Percentiles rank a stretch among this genome's conserved stretches.
These are phyloP conservation scores for Colletotrichum acutatum DNA, from an alignment of 2,329 filamentous ascomycete genomes.

Conservation along the genomic window DNA sequence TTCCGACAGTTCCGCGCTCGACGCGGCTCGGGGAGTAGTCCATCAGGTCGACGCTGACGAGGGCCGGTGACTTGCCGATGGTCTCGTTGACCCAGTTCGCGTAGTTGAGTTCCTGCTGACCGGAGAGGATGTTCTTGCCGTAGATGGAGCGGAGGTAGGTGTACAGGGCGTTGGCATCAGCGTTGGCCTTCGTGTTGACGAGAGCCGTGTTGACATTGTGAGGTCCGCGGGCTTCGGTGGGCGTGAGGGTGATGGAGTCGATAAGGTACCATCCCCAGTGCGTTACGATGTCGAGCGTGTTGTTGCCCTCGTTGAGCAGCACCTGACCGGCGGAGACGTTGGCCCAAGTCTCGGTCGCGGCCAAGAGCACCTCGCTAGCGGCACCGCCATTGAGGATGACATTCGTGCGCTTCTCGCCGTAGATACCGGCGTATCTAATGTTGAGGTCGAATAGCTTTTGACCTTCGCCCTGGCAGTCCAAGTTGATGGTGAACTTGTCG, in stretches of 20 bases:
- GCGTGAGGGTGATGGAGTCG: constrained; percentile 53
- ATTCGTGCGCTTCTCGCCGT: constrained; percentile 57
- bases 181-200: constrained; percentile 50
- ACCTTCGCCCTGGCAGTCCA: constrained; percentile 44
- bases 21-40: constrained; percentile 60
- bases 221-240: constrained; percentile 47
- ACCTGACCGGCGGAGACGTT: constrained; percentile 55
- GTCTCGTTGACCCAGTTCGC: constrained; percentile 56
- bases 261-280: constrained; percentile 63
- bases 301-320: constrained; percentile 53
- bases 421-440: constrained; percentile 56
- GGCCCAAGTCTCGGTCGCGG: constrained; percentile 50
- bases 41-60: constrained; percentile 59
- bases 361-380: constrained; percentile 52
- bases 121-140: constrained; percentile 58
- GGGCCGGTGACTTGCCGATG: constrained; percentile 58
- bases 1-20: constrained; percentile 51
- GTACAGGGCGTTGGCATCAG: constrained; percentile 51
- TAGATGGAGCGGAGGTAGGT: constrained; percentile 56
- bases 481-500: constrained; percentile 56
- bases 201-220: constrained; percentile 52
- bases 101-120: constrained; percentile 57
- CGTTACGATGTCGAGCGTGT: constrained; percentile 57
- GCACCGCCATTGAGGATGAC: constrained; percentile 55
- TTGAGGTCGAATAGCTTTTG: constrained; percentile 55